Base-by-base conservation (phyloP, 257 asterid genomes). In the Salvia rosmarinus region DNA sequence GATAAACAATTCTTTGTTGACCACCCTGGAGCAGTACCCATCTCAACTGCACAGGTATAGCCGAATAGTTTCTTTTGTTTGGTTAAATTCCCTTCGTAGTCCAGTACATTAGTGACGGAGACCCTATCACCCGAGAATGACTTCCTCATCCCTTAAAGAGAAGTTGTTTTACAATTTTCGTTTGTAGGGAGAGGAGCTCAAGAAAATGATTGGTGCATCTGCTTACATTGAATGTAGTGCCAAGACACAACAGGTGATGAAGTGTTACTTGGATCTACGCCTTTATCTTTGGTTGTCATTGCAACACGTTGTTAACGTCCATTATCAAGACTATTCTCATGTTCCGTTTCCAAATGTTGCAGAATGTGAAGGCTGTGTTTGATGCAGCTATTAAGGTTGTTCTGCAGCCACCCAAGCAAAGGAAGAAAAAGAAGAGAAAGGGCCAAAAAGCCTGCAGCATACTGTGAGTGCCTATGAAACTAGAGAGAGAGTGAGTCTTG, bases 181-280 rank as follows among this genome's bases (percentile, higher is more conserved):
- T 67, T 70, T 70, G 54, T 79, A 92, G 97, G 98, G 97, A 20
- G 97, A 85, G 75, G 95, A 90, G 85, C 90, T 92, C 61, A 90
- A 70, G 85, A 90, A 86, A 82, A 39, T 78, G 81, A 90, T 88
- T 75, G 93, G 93, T 19, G 97, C 96, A 40, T 70, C 86, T 52
- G 86, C 93, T 47, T 92, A 88, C 77, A 74, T 92, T 23, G 98
- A 92, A 78, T 92, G 98, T 39, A 90, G 96, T 72, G 88, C 96
- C 44, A 89, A 89, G 71, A 85, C 93, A 1, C 96, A 89, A 73
- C 93, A 86, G 92, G 95, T 87, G n/a, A 49, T 49, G 9, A 51
- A 51, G 6, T 13, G 32, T 52, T 61, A 62, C 61, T 78, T 63
- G 49, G 11, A 68, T 20, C 4, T 34, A 62, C 74, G 52, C 7